Base-by-base conservation (phyloP, 306 rosid genomes). In the Rubus idaeus region DNA sequence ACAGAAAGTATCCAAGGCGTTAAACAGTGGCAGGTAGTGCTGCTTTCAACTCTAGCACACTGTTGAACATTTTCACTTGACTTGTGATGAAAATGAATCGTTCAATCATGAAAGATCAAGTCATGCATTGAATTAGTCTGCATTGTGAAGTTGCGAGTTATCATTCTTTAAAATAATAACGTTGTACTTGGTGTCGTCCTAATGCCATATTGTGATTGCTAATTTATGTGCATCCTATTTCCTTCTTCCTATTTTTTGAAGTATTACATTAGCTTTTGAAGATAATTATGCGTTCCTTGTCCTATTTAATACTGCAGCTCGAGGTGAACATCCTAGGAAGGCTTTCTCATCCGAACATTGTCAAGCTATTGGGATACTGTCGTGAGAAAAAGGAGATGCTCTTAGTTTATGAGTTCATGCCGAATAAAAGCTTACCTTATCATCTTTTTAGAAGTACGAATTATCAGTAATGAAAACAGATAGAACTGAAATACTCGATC, bases 361-460 rank as follows among this genome's bases (percentile, higher is more conserved):
- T 93, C 39, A 91, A 68, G 83, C 83, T 93, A 47, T 73, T 91
- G 69, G 98, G 98, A 68, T 91, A 86, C 68, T 93, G 96, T 58
- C 71, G 84, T 83, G 90, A 93, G 7, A 86, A 77, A 30, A 77
- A 53, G 21, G 96, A 90, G 68, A 82, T 93, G 50, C 98, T 93
- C 6, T 97, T 93, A 75, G 96, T 91, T 45, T 93, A 93, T 61
- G 98, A 93, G 83, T 93, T 83, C 84, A 82, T 93, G 96, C 82
- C 80, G 46, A 88, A 44, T 73, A 97, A 97, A 71, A 93, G 35
- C 35, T 30, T 30, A 30, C 94, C 88, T 86, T 85, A 30, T 30
- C 35, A 30, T 30, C 35, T 30, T 30, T 30, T 30, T 30, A 30
- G 1, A 30, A 30, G 35, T 30, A 30, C 35, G 35, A 71, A 52